phyloP scores from a whole-genome alignment of 2,329 filamentous ascomycete genomes.

The Aspergillus niger region DNA sequence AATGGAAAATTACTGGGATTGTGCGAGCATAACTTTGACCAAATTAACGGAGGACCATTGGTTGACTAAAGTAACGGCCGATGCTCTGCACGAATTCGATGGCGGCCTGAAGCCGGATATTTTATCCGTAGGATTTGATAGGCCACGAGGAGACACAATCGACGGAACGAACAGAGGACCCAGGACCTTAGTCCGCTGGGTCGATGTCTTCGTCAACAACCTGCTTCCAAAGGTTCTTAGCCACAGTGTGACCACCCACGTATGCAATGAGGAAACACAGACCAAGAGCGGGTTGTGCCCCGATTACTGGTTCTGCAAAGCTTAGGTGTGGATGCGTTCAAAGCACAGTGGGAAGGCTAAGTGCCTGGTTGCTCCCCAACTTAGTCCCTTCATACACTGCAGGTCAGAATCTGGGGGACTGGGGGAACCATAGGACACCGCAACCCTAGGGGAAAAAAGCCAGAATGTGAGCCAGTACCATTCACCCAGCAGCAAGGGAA shows the following conservation, averaged over 20 bases:
- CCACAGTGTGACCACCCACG: neutral
- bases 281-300: neutral
- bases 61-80: neutral
- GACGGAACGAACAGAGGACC: neutral
- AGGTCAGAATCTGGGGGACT: too few relatives aligned
- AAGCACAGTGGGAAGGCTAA: neutral
- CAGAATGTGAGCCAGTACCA: neutral
- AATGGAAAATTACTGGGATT: neutral
- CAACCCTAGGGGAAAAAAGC: neutral
- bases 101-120: constrained; percentile 8
- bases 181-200: constrained; percentile 6
- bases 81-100: constrained; percentile 16
- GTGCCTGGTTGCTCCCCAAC: neutral
- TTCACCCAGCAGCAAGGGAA: neutral
- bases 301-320: neutral
- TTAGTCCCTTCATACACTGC: neutral
- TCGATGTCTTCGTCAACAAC: neutral
- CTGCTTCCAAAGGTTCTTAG: neutral
- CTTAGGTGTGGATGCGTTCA: neutral
- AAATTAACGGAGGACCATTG: neutral
- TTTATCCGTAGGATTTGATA: constrained; percentile 13
- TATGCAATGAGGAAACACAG: neutral
- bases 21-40: neutral
- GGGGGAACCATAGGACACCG: neutral
- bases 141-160: constrained; percentile 1